Base-by-base conservation (phyloP, 1,284 basidiomycete genomes). In the Trichosporon sp. region DNA sequence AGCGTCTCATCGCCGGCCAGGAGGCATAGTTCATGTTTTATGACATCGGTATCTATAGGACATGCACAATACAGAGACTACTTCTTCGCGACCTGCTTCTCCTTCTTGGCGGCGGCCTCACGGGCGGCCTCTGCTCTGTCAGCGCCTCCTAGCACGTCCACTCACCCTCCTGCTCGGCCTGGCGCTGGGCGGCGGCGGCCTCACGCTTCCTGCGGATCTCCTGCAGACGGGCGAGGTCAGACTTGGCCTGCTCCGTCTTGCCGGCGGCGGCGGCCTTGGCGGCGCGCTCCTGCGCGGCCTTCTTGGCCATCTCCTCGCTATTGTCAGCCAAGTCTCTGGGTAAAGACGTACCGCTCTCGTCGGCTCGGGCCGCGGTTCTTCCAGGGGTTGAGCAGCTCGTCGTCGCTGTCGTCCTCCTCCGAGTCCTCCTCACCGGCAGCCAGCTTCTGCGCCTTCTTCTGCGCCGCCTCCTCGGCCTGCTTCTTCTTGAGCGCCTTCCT, bases 271-370 rank as follows among this genome's bases (percentile, higher is more conserved):
- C 84, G 18, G 83, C 72, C 72, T 83, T 80, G 64, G 74, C 72
- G 81, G 94, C 95, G 35, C 87, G 85, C 53, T 93, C 92, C 76
- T 91, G 88, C 0, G 93, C 92, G 6, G 93, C 92, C 78, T 92
- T 88, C 85, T 93, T 94, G 82, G 95, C 92, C 77, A 92, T 92
- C 76, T 88, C 89, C 78, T 96, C 94, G 73, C 93, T 95, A 78
- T 86, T 62, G 47, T 51, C 47, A 51, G 47, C 47, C 12, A 2
- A 3, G 12, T 51, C 23, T 51, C 18, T 11, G 8, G 1, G 21
- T 2, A 2, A 6, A 12, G 5, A 51, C 47, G 9, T 18, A 89
- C 91, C 89, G 86, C 81, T 93, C 92, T 71, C 87, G 86, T 70
- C 92, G 85, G 32, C 87, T 86, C 68, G 90, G 77, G 34, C 68